A percentile compares a stretch with the other conserved stretches of the same genome.
Evolutionary conservation across 306 rosid species (phyloP).

Genomic region (Dryas octopetala): DNA sequence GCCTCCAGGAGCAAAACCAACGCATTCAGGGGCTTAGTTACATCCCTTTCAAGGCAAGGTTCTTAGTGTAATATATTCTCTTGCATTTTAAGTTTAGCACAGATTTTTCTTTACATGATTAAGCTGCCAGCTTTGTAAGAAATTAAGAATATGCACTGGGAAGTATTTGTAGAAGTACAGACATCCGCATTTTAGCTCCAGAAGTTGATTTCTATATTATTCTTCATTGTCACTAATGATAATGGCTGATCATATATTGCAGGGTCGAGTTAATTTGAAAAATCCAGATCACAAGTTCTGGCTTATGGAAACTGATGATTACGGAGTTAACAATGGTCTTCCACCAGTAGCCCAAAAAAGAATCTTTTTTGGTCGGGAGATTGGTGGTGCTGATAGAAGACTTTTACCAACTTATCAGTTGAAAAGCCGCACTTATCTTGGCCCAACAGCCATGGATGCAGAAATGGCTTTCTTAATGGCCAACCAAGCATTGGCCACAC

Average conservation of each 20-base stretch:
- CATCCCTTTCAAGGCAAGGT: slow-evolving; percentile 79
- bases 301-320: slow-evolving; percentile 80
- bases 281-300: slow-evolving; percentile 86
- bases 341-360: slow-evolving; percentile 72
- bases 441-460: slow-evolving; percentile 99
- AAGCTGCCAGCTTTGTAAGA: neutral
- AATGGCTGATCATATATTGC: slow-evolving; percentile 21
- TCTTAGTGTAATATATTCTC: slow-evolving; percentile 2
- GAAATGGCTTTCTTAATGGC: slow-evolving; percentile 97
- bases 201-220: neutral
- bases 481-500: slow-evolving; percentile 75
- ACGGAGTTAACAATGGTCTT: slow-evolving; percentile 80
- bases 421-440: slow-evolving; percentile 91
- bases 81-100: neutral
- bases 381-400: slow-evolving; percentile 87
- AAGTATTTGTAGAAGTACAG: neutral
- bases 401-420: slow-evolving; percentile 90
- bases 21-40: slow-evolving; percentile 66
- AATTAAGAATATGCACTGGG: neutral
- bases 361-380: slow-evolving; percentile 88
- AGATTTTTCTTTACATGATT: neutral
- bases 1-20: slow-evolving; percentile 64
- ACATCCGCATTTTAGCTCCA: neutral
- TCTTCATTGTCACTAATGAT: slow-evolving; percentile 6
- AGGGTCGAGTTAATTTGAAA: slow-evolving; percentile 86